phyloP scores from a whole-genome alignment of 1,139 yeast species.

The Pichia sp. region DNA sequence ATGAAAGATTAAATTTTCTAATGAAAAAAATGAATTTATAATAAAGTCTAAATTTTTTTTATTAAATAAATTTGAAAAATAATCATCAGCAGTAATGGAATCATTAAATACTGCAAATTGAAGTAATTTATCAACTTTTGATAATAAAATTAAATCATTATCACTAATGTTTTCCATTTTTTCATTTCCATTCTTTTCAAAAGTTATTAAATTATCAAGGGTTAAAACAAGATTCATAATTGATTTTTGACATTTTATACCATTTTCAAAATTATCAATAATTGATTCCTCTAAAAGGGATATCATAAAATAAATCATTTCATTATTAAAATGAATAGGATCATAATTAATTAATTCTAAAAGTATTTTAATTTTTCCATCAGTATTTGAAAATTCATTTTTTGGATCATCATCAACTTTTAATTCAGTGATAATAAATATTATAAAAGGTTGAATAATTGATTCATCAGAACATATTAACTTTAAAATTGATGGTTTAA shows the following conservation, averaged over 20 bases:
- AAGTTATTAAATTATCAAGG: no score
- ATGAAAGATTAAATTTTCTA: constrained; percentile 1
- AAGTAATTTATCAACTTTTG: constrained; percentile 6
- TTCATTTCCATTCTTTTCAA: no score
- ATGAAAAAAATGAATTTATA: constrained; percentile 5
- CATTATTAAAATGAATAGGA: neutral
- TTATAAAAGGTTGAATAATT: neutral
- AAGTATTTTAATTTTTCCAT: neutral
- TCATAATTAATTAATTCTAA: neutral
- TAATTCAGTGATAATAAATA: neutral
- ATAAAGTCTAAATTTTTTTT: constrained; percentile 2
- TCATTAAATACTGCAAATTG: neutral
- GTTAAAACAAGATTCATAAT: no score
- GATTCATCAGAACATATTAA: no score
- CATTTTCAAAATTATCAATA: constrained; percentile 3
- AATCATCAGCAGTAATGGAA: no score
- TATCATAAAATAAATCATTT: neutral
- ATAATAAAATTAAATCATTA: neutral
- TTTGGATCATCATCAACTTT: no score
- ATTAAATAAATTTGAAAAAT: neutral
- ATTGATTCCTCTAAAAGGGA: neutral
- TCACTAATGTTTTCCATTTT: no score
- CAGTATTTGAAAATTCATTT: no score
- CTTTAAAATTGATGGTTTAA: no score
- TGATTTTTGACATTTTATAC: no score